Evolutionary conservation across 225 moss, liverwort and hornwort genomes (phyloP), one percentile per base, ranked within the genome.

Genomic region (Asterella californica): DNA sequence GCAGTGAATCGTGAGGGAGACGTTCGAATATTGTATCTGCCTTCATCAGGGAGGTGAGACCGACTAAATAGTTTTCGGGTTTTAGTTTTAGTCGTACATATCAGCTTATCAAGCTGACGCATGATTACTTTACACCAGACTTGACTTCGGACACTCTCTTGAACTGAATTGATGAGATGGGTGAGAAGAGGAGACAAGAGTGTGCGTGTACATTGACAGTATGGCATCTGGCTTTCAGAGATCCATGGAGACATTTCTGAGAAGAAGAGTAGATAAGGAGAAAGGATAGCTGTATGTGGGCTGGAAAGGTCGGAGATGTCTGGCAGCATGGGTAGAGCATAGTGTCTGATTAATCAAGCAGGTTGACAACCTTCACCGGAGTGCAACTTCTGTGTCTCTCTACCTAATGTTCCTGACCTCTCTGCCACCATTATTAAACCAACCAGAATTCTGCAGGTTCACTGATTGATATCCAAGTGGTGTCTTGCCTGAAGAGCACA

Each of bases 371-470:
- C 19, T 57, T 57, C 19, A 57, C 57, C 5, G 22, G 29, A 33
- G 0, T 65, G 29, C 17, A 65, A 32, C 32, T 17, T n/a, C n/a
- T n/a, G n/a, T n/a, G n/a, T n/a, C 24, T 32, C 21, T 65, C 61
- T 62, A 62, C 61, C 24, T 62, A 62, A 62, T 62, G 61, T 62
- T 65, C 65, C 65, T 65, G n/a, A 11, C 29, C 5, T 65, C 0
- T 65, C 30, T 65, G 32, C 32, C 4, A 33, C 27, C 6, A 65
- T 17, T 0, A 21, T 12, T 10, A 30, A 15, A 30, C 30, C 42
- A 42, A 65, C 32, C 65, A 65, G 65, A 65, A n/a, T 5, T 65
- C 65, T 65, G 65, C 32, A 65, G 65, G 65, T 65, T n/a, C 57
- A 57, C 22, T 57, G 2, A 21, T 21, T 57, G 17, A 57, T 24